phyloP scores from a whole-genome alignment of 345 rosid species.

The Melaleuca quinquenervia region DNA sequence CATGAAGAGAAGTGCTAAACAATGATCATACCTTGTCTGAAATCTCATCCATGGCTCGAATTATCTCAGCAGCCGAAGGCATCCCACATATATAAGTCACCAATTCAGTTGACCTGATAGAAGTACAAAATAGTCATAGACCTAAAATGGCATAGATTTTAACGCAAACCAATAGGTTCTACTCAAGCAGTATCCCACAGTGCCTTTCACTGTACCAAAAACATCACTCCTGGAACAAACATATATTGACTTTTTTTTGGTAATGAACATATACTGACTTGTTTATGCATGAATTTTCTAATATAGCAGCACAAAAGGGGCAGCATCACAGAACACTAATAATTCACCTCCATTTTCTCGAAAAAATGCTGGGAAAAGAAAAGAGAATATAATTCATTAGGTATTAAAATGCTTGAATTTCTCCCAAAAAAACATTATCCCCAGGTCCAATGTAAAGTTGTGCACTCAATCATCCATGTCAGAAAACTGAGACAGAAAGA shows the following conservation, averaged over 20 bases:
- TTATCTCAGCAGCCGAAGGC: slow-evolving; percentile 64
- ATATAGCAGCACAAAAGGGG: background rate
- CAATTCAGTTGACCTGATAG: slow-evolving; percentile 66
- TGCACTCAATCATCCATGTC: background rate
- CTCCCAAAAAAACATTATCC: background rate
- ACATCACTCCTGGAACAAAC: background rate
- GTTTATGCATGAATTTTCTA: background rate
- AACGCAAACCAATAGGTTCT: background rate
- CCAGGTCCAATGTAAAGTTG: background rate
- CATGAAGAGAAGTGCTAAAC: background rate
- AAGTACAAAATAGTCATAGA: background rate
- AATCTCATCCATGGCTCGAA: slow-evolving; percentile 89
- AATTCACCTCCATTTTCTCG: background rate
- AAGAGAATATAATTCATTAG: background rate
- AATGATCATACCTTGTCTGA: slow-evolving; percentile 46
- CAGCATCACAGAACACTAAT: background rate
- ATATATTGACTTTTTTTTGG: background rate
- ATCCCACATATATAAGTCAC: slow-evolving; percentile 45
- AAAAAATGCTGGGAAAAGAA: background rate
- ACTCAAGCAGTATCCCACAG: background rate
- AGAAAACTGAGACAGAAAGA: background rate
- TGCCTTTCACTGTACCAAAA: background rate
- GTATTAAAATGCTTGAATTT: background rate
- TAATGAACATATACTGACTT: background rate
- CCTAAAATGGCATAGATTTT: background rate